These are phyloP conservation scores for Mucor velutinosus DNA, from an alignment of 371 early-diverging fungal genomes.

Conservation along the genomic window DNA sequence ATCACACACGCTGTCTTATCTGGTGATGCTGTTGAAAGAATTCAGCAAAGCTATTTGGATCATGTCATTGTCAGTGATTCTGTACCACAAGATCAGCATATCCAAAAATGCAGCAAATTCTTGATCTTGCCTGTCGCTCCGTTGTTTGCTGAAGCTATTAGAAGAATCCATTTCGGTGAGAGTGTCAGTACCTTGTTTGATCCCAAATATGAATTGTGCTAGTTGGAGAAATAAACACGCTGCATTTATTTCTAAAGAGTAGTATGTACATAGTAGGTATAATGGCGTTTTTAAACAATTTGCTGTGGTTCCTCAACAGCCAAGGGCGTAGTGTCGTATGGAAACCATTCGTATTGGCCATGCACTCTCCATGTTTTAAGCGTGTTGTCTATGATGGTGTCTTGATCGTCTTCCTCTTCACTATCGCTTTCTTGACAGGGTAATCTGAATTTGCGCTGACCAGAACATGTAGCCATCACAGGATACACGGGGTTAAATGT, in stretches of 20 bases:
- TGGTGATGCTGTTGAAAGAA: conserved; percentile 81
- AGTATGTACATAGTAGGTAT: not conserved
- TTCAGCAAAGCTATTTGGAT: conserved; percentile 75
- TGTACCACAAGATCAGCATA: conserved; percentile 85
- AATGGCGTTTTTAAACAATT: not conserved
- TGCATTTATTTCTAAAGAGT: not conserved
- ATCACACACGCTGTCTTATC: conserved; percentile 90
- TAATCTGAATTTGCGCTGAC: conserved; percentile 59
- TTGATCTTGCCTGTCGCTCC: conserved; percentile 81
- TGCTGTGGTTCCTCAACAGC: not conserved
- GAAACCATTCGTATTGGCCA: conserved; percentile 49
- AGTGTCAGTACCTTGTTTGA: conserved; percentile 86
- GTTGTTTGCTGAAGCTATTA: conserved; percentile 93
- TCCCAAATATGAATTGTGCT: conserved; percentile 35
- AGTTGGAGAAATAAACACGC: not conserved
- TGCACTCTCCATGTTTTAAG: conserved; percentile 49
- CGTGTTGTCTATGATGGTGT: conserved; percentile 44
- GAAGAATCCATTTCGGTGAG: conserved; percentile 96
- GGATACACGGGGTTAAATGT: conserved; percentile 66
- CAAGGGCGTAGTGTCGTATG: not conserved
- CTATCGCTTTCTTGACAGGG: conserved; percentile 9
- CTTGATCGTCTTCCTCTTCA: not conserved
- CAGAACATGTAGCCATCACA: conserved; percentile 64
- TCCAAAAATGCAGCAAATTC: conserved; percentile 68
- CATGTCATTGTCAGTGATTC: conserved; percentile 89